Conservation (phyloP, 768 basidiomycete species). For the Fomitopsis serialis region DNA sequence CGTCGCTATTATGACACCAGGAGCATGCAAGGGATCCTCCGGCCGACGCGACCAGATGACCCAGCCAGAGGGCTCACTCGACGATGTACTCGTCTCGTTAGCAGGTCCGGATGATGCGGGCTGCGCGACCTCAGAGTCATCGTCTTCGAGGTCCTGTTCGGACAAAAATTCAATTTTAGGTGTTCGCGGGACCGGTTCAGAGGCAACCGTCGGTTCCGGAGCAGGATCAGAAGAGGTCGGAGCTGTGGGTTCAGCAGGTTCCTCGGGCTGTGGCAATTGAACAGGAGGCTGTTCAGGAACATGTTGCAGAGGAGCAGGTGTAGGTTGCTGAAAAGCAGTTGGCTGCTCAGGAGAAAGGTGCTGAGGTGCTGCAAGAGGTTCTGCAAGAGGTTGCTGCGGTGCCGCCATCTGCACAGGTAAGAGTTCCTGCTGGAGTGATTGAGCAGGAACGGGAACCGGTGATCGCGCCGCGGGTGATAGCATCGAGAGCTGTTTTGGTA, state of each 20-base stretch:
- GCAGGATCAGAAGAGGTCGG: background rate
- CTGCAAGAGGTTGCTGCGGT: background rate
- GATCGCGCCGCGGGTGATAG: constrained; percentile 10
- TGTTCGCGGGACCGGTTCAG: too few relatives aligned
- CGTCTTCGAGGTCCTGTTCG: too few relatives aligned
- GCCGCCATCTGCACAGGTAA: background rate
- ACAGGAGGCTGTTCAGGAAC: background rate
- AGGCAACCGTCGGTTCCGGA: too few relatives aligned
- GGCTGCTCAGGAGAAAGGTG: background rate
- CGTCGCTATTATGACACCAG: constrained; percentile 68
- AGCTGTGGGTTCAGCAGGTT: too few relatives aligned
- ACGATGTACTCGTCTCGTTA: background rate
- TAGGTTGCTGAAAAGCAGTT: background rate
- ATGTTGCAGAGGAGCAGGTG: background rate
- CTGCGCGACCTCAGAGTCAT: background rate
- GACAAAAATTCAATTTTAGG: too few relatives aligned
- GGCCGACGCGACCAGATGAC: constrained; percentile 76
- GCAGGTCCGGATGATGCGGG: background rate
- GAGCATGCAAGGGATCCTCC: constrained; percentile 54
- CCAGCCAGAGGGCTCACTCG: constrained; percentile 28
- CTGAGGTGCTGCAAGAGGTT: background rate
- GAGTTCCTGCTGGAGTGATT: constrained; percentile 5
- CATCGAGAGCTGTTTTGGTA: constrained; percentile 61
- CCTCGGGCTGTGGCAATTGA: background rate
- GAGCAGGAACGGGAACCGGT: background rate